Evolutionary conservation across 176 grass and related monocot genomes (phyloP).

Genomic region (Oryza nivara): DNA sequence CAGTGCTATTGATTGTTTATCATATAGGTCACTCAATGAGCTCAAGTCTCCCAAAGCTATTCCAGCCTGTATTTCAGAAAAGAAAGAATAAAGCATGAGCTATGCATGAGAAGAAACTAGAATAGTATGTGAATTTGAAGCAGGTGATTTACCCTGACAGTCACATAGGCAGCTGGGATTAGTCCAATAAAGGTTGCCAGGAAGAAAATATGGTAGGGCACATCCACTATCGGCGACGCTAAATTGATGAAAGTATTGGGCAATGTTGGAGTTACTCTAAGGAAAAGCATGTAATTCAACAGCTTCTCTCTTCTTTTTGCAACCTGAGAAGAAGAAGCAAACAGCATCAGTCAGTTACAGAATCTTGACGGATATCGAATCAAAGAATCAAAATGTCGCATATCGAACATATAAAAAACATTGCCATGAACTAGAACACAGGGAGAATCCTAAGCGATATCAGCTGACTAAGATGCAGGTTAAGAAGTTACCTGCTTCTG

Average conservation of each 20-base stretch:
- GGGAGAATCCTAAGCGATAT: background rate
- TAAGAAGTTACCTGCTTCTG: slow-evolving; percentile 70
- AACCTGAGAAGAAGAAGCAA: slow-evolving; percentile 61
- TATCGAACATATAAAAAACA: background rate
- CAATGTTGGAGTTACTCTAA: slow-evolving; percentile 96
- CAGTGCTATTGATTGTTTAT: slow-evolving; percentile 80
- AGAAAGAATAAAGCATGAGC: background rate
- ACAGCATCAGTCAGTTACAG: background rate
- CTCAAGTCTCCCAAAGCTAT: slow-evolving; percentile 84
- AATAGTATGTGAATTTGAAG: background rate
- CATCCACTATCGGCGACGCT: slow-evolving; percentile 94
- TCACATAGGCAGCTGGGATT: slow-evolving; percentile 87
- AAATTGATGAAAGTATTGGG: slow-evolving; percentile 99
- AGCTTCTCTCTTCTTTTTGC: slow-evolving; percentile 92
- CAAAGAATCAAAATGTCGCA: background rate
- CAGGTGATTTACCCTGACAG: slow-evolving; percentile 66
- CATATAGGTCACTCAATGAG: slow-evolving; percentile 87
- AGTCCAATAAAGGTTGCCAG: slow-evolving; percentile 88
- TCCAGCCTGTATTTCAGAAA: slow-evolving; percentile 69
- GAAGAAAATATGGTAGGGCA: slow-evolving; percentile 91
- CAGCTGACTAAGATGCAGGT: background rate
- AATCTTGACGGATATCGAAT: slow-evolving; percentile 6
- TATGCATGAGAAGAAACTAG: background rate
- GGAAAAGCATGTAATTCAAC: slow-evolving; percentile 97
- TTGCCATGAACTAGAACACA: background rate